Evolutionary conservation across 2,329 filamentous ascomycete genomes (phyloP), one percentile per base, ranked within the genome.

Genomic region (Orbilia brochopaga): DNA sequence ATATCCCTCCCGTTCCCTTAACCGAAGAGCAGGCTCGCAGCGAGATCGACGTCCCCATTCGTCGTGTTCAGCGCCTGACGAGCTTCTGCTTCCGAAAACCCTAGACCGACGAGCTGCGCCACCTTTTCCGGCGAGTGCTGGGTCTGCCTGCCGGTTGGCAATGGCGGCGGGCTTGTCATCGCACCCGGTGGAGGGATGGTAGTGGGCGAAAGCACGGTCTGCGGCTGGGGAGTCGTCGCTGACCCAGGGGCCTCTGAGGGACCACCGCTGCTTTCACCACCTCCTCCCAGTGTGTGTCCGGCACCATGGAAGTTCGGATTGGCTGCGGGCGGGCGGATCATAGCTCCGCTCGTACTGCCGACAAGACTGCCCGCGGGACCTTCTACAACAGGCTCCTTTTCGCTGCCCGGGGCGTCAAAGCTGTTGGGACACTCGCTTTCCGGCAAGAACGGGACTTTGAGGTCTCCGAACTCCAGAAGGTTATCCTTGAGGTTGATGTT

Each of bases 361-460:
- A 97, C 91, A 54, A 90, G 88, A 10, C 91, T 95, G n/a, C 92
- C 93, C 42, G 89, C 90, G 0, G 92, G 90, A 0, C 94, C 94
- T 50, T 87, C 85, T 54, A 97, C 86, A 13, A 89, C 91, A 2
- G 92, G 92, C 80, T 97, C 93, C 64, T 90, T 85, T 58, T 88
- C 85, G 69, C 88, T 83, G 1, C 86, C 86, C 72, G 90, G 88
- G 75, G 92, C 90, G 37, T 84, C 80, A 48, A 87, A 83, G 52
- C 88, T 86, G 79, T 89, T 95, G n/a, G 94, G 94, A 58, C 97
- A 96, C 75, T 99, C 93, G 1, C 90, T 89, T 80, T 97, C 94
- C 52, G 91, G 90, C 11, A 99, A 82, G 80, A 99, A 99, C 0
- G 90, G 86, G 4, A 99, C 90, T 75, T 94, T 90, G 75, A 92